These are phyloP conservation scores for Panellus pusillus DNA, from an alignment of 768 basidiomycete species.

Conservation along the genomic window DNA sequence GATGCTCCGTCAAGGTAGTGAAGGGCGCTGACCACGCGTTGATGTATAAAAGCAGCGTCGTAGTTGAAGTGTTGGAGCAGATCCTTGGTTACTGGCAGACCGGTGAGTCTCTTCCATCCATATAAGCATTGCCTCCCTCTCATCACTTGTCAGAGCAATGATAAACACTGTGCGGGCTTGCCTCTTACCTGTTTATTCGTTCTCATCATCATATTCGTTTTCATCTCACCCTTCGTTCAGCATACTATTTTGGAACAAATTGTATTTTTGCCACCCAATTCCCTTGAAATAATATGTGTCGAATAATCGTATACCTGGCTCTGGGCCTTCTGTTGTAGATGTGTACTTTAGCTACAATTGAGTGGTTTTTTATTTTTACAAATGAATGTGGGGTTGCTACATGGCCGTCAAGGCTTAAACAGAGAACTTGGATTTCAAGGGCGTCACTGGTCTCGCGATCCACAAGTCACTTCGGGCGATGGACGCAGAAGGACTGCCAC, in stretches of 20 bases:
- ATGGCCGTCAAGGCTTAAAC: slow-evolving; percentile 3
- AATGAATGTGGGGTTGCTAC: slow-evolving; percentile 15
- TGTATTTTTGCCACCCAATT: slow-evolving; percentile 20
- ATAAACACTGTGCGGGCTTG: neutral
- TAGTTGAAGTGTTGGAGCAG: slow-evolving; percentile 81
- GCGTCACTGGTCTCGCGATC: slow-evolving; percentile 10
- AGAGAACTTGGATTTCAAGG: slow-evolving; percentile 7
- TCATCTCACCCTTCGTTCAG: slow-evolving; percentile 5
- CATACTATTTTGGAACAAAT: slow-evolving; percentile 8
- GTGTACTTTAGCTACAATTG: slow-evolving; percentile 20
- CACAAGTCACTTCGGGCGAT: slow-evolving; percentile 10
- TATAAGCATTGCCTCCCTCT: slow-evolving; percentile 5
- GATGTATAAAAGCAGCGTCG: slow-evolving; percentile 88
- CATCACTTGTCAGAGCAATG: slow-evolving; percentile 5
- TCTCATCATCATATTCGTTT: neutral
- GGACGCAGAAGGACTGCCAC: slow-evolving; percentile 1
- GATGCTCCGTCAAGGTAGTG: slow-evolving; percentile 79
- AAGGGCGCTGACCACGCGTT: slow-evolving; percentile 89
- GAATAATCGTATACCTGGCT: slow-evolving; percentile 22
- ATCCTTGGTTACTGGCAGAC: slow-evolving; percentile 57
- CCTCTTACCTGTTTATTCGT: neutral
- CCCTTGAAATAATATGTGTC: slow-evolving; percentile 4
- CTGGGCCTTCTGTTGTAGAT: slow-evolving; percentile 18
- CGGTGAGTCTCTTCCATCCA: slow-evolving; percentile 19
- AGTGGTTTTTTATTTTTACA: slow-evolving; percentile 10